Evolutionary conservation across 805 yeast species (phyloP).

Genomic region (Kodamaea leandrae): DNA sequence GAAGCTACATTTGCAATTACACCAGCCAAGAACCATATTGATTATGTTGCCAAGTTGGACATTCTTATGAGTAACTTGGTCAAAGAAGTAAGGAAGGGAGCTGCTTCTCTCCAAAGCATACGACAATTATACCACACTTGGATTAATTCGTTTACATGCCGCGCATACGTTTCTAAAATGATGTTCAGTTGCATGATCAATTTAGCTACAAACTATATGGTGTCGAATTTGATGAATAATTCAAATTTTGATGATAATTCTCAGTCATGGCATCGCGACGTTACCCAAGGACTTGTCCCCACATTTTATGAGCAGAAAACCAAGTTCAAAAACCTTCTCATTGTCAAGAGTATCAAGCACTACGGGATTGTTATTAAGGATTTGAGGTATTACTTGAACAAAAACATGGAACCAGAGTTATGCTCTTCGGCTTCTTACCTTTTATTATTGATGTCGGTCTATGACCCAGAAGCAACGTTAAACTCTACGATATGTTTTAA

Average conservation of each 20-base stretch:
- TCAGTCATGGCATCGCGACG: neutral
- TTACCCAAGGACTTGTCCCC: neutral
- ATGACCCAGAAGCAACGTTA: constrained; percentile 42
- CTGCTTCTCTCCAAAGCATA: constrained; percentile 26
- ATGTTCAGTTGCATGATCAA: constrained; percentile 39
- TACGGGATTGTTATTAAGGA: constrained; percentile 36
- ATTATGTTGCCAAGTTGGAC: constrained; percentile 8
- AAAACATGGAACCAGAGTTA: constrained; percentile 27
- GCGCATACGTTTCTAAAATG: constrained; percentile 21
- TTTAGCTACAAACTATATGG: constrained; percentile 38
- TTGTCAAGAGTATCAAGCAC: constrained; percentile 34
- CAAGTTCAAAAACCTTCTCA: constrained; percentile 22
- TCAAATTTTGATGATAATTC: neutral
- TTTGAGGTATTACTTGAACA: constrained; percentile 28
- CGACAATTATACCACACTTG: constrained; percentile 31
- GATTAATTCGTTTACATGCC: constrained; percentile 31
- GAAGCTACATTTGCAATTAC: constrained; percentile 3
- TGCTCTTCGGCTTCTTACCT: constrained; percentile 37
- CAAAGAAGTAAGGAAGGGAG: constrained; percentile 23
- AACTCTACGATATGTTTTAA: constrained; percentile 37
- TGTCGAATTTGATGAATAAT: constrained; percentile 28
- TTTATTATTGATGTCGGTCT: constrained; percentile 38
- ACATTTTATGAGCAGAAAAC: neutral
- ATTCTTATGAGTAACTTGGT: constrained; percentile 8
- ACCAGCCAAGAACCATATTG: constrained; percentile 1